Percentiles rank a stretch among this genome's conserved stretches.
Conservation (phyloP, 1,284 basidiomycete genomes). For the Cryptococcus floricola region DNA sequence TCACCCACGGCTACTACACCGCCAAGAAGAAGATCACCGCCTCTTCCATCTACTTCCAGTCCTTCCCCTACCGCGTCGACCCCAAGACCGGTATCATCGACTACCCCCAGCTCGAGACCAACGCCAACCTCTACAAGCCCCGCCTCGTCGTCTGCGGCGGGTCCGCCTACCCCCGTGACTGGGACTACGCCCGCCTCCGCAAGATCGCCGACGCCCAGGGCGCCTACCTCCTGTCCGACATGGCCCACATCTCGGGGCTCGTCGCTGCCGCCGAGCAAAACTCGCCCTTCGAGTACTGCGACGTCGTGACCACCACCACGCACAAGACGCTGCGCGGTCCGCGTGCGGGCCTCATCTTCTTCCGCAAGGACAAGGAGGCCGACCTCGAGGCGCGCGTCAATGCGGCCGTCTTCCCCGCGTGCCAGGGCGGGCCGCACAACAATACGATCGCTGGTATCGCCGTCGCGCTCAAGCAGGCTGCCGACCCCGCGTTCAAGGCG, state of each 20-base stretch:
- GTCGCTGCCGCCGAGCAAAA: constrained; percentile 89
- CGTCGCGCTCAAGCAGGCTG: constrained; percentile 89
- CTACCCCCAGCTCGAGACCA: constrained; percentile 75
- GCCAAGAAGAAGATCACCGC: constrained; percentile 99
- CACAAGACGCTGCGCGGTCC: constrained; percentile 99
- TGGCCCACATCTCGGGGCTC: constrained; percentile 95
- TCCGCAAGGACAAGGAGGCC: constrained; percentile 82
- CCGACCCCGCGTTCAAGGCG: constrained; percentile 82
- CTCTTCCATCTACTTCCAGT: constrained; percentile 99
- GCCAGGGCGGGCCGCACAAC: constrained; percentile 99
- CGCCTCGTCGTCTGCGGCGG: constrained; percentile 95
- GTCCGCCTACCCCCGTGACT: constrained; percentile 97
- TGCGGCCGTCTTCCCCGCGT: constrained; percentile 98
- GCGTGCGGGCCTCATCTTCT: constrained; percentile 98
- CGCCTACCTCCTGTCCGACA: constrained; percentile 91
- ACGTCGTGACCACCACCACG: constrained; percentile 94
- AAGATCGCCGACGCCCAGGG: constrained; percentile 82
- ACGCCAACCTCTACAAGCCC: constrained; percentile 96
- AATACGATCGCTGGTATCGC: constrained; percentile 97
- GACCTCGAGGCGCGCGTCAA: constrained; percentile 95
- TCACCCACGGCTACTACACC: constrained; percentile 98
- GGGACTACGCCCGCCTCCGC: constrained; percentile 84
- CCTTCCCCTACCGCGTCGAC: constrained; percentile 89
- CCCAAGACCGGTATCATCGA: constrained; percentile 85
- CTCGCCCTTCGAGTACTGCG: constrained; percentile 94